Percentiles rank a stretch among this genome's conserved stretches.
Conservation (phyloP, 441 rosid species). For the Adansonia madagascariensis region DNA sequence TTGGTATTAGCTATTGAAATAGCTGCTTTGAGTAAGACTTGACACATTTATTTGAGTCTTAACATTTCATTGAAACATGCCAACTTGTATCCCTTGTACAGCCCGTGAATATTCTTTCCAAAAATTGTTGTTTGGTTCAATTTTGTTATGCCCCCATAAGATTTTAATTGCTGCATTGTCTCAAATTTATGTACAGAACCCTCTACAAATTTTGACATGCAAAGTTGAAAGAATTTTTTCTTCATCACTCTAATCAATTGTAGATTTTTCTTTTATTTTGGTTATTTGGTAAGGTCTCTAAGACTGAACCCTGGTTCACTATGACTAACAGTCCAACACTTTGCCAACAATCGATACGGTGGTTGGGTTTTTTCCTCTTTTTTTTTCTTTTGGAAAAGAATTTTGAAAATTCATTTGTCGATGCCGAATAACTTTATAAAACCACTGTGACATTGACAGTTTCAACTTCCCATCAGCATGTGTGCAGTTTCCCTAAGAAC, state of each 20-base stretch:
- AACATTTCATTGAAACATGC: neutral
- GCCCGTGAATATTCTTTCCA: neutral
- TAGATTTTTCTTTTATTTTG: neutral
- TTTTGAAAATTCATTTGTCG: neutral
- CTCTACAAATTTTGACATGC: conserved; percentile 11
- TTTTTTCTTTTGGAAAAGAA: neutral
- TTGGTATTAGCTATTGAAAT: neutral
- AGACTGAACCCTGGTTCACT: conserved; percentile 3
- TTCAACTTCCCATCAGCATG: conserved; percentile 12
- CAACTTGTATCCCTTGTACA: neutral
- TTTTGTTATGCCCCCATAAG: neutral
- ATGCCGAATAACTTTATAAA: neutral
- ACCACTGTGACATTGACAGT: neutral
- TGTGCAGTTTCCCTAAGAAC: neutral
- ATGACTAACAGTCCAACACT: neutral
- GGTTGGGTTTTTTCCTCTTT: neutral
- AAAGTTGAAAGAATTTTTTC: conserved; percentile 5
- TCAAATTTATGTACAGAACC: neutral
- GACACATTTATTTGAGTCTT: neutral
- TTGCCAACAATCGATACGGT: neutral
- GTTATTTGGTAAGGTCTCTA: neutral
- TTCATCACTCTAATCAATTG: neutral
- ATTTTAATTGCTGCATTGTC: conserved; percentile 7
- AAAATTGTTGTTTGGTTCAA: neutral
- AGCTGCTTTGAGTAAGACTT: neutral